These are phyloP conservation scores for Colletotrichum sp. DNA, from an alignment of 2,329 filamentous ascomycete genomes.

Conservation along the genomic window DNA sequence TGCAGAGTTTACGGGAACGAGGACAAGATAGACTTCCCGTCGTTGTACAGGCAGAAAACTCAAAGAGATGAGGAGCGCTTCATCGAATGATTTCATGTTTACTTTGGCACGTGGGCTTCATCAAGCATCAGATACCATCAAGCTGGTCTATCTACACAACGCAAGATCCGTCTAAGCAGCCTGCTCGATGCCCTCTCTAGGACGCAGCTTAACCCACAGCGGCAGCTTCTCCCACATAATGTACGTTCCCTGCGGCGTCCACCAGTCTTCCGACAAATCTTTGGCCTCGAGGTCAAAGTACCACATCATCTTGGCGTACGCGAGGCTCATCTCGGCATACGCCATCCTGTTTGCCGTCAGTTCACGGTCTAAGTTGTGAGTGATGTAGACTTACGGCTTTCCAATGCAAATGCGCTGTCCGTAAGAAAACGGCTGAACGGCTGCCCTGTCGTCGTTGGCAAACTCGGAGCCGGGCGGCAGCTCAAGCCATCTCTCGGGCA, in stretches of 20 bases:
- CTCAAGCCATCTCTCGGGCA: conserved; percentile 2
- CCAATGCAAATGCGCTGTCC: conserved; percentile 56
- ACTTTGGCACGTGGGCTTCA: neutral
- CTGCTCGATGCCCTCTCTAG: neutral
- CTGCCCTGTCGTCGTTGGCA: neutral
- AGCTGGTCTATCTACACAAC: neutral
- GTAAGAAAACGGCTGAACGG: conserved; percentile 49
- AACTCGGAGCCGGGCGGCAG: neutral
- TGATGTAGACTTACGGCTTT: conserved; percentile 42
- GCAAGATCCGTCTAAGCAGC: neutral
- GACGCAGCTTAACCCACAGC: neutral
- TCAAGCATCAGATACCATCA: neutral
- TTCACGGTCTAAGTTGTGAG: neutral
- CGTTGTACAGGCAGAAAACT: neutral
- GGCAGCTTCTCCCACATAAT: conserved; percentile 4
- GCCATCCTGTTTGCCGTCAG: conserved; percentile 36
- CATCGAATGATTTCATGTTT: neutral
- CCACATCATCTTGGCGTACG: conserved; percentile 47
- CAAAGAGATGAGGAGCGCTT: neutral
- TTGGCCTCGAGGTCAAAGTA: conserved; percentile 48
- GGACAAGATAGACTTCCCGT: neutral
- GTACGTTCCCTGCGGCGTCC: conserved; percentile 21
- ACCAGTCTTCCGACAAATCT: conserved; percentile 38
- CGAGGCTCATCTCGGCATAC: conserved; percentile 52
- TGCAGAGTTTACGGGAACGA: neutral